Conservation (phyloP, 1,284 basidiomycete species). For the Moesziomyces sp. region DNA sequence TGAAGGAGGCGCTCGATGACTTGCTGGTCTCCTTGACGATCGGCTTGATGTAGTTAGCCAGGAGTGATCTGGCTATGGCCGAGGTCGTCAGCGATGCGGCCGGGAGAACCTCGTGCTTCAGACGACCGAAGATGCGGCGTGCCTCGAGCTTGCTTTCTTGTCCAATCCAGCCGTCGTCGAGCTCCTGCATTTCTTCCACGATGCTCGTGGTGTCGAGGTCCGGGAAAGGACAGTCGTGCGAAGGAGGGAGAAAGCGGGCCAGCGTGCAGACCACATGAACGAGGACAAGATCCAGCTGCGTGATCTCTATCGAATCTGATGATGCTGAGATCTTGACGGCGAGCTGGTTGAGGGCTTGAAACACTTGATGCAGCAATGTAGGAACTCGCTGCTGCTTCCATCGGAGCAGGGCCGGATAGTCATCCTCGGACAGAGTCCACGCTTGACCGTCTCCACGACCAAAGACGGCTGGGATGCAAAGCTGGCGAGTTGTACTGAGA, state of each 20-base stretch:
- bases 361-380: constrained; percentile 3
- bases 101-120: neutral
- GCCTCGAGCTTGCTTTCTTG: neutral
- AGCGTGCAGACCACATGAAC: constrained; percentile 27
- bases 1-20: constrained; percentile 14
- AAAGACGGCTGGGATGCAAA: constrained; percentile 18
- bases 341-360: neutral
- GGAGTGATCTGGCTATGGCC: constrained; percentile 11
- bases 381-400: constrained; percentile 37
- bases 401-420: constrained; percentile 18
- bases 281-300: constrained; percentile 10
- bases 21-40: constrained; percentile 22
- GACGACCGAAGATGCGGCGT: neutral
- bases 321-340: too few species aligned
- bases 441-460: constrained; percentile 24
- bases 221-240: neutral
- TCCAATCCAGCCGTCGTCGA: constrained; percentile 20
- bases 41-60: constrained; percentile 35
- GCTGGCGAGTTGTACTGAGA: constrained; percentile 2
- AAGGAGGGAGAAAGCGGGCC: constrained; percentile 5
- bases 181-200: neutral
- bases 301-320: too few species aligned
- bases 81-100: neutral
- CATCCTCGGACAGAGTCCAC: constrained; percentile 25
- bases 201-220: neutral